Conservation (phyloP, 768 basidiomycete species). For the Panaeolus papilionaceus region DNA sequence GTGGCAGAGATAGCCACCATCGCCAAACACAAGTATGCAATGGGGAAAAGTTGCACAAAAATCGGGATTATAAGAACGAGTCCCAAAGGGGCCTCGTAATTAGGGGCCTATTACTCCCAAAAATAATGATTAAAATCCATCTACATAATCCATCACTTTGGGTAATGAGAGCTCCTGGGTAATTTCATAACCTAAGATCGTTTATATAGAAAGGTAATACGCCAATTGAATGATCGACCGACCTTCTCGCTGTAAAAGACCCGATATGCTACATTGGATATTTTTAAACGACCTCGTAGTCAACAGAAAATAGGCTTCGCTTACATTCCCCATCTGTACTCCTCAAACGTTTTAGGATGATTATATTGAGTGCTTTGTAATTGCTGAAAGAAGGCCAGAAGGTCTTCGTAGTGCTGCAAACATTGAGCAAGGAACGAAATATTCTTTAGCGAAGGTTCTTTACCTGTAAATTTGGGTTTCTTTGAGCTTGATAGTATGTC, state of each 20-base stretch:
- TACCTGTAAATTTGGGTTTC: not conserved
- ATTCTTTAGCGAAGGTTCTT: not conserved
- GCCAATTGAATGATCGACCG: not conserved
- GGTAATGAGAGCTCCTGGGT: not conserved
- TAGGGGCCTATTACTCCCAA: not conserved
- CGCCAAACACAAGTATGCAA: too few relatives aligned
- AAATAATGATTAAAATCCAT: not conserved
- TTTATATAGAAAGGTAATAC: not conserved
- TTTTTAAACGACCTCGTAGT: not conserved
- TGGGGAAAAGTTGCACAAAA: too few relatives aligned
- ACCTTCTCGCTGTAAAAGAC: not conserved
- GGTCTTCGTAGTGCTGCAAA: not conserved
- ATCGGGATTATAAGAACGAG: too few relatives aligned
- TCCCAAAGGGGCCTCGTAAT: not conserved
- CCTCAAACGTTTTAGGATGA: not conserved
- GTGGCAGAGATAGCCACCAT: too few relatives aligned
- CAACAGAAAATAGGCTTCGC: not conserved
- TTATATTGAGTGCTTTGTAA: not conserved
- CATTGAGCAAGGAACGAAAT: not conserved
- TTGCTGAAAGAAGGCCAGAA: too few relatives aligned
- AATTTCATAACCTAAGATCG: not conserved
- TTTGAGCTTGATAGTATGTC: not conserved
- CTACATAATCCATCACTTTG: not conserved
- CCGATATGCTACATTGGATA: not conserved
- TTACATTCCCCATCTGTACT: not conserved